Evolutionary conservation across 2,329 filamentous ascomycete species (phyloP), one percentile per base, ranked within the genome.

Genomic region (Myriangium duriaei): DNA sequence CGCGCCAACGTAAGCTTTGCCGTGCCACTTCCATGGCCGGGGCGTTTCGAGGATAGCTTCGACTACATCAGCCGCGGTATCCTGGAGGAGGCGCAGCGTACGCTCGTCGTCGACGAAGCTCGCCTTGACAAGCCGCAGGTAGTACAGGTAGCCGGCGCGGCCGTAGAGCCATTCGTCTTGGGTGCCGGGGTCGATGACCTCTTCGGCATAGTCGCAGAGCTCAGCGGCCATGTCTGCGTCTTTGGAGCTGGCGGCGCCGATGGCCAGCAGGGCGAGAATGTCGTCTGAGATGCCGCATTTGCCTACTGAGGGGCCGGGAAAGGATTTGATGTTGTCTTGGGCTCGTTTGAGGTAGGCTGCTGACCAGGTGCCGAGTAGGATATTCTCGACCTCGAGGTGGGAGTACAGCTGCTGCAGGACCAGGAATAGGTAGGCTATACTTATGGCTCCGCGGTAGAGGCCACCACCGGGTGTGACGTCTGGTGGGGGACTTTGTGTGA

Each of bases 121-220:
- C 17, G 68, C 65, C 14, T 69, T 69, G 21, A 81, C 71, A 41
- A 81, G 58, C 1, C 80, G 67, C 29, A 84, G 64, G 30, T 81
- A 61, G 51, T 82, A 83, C 15, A 84, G 61, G 37, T 75, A 72
- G 0, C 79, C 79, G 1, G 79, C 74, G 9, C 76, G 68, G 4
- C 80, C 80, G 51, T 78, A 76, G 4, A 80, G 58, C 55, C 77
- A 69, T 50, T 83, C 79, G 38, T 79, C 74, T 30, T 64, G 61
- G 16, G 68, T 67, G 2, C 64, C 62, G 0, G 49, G 42, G 35
- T 64, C 59, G 9, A 63, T 54, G 34, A 65, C 67, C 32, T 71
- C 64, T 5, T 54, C 60, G 7, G 61, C 56, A 49, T 66, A 67
- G 45, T 67, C 62, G 53, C 65, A 68, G n/a, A 69, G 56, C 42